phyloP scores from a whole-genome alignment of 2,329 filamentous ascomycete genomes.

The Clonostachys sp. region DNA sequence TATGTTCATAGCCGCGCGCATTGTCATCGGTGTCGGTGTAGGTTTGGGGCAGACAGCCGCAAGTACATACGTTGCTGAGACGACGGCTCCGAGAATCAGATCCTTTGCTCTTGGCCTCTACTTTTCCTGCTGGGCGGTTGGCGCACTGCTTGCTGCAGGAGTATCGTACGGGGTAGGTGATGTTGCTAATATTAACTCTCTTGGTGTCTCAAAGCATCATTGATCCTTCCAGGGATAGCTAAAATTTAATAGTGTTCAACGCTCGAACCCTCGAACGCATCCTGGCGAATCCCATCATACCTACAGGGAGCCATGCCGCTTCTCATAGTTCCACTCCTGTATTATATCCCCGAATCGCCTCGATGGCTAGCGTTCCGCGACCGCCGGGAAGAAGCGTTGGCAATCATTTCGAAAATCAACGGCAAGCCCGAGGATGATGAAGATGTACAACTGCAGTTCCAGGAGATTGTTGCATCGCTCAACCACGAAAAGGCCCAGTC shows the following conservation, averaged over 20 bases:
- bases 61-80: slow-evolving; percentile 41
- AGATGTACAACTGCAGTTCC: slow-evolving; percentile 2
- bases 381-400: slow-evolving; percentile 8
- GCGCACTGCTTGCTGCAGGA: slow-evolving; percentile 10
- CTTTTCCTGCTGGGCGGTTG: slow-evolving; percentile 14
- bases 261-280: slow-evolving; percentile 14
- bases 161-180: slow-evolving; percentile 12
- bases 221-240: background rate
- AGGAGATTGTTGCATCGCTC: slow-evolving; percentile 3
- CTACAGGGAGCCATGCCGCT: slow-evolving; percentile 9
- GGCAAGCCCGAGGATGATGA: background rate
- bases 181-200: background rate
- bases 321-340: slow-evolving; percentile 10
- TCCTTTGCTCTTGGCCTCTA: slow-evolving; percentile 6
- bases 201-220: background rate
- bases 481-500: slow-evolving; percentile 1
- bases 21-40: slow-evolving; percentile 38
- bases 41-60: slow-evolving; percentile 35
- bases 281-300: slow-evolving; percentile 19
- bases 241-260: slow-evolving; percentile 8
- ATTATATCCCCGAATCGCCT: slow-evolving; percentile 18
- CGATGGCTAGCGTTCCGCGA: slow-evolving; percentile 16
- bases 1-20: slow-evolving; percentile 40
- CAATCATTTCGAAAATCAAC: slow-evolving; percentile 2
- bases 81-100: slow-evolving; percentile 21